Base-by-base conservation (phyloP, 192 early-diverging fungal species). In the Backusella tarrabulga region DNA sequence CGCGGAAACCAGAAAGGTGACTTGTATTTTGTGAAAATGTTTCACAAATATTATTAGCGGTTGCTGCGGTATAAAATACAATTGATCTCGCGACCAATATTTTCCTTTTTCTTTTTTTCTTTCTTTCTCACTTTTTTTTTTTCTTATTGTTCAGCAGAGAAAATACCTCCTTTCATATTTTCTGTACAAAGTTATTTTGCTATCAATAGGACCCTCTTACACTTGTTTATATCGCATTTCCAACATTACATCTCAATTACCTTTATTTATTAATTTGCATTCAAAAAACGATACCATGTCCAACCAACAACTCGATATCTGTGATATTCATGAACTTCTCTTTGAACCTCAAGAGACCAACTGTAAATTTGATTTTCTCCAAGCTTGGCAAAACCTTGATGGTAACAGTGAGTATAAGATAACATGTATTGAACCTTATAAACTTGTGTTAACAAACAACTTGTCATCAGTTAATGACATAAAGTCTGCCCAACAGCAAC, bases 1-100 rank as follows among this genome's bases (percentile, higher is more conserved):
- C 56, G 29, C 11, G 12, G 11, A 29, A 63, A 63, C 8, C 12
- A 63, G 23, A 11, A 23, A 29, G 29, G 56, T 63, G 56, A 63
- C 56, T 63, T 11, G 2, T 9, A 29, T 63, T 50, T 21, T 21
- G 46, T 50, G 6, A 17, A 50, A 50, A 12, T 63, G 56, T 63
- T 63, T 63, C 56, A 63, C 56, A 63, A 63, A 26, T 63, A 9
- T 63, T 63, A 63, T 63, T 63, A 29, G 46, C 19, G 3, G 56
- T n/a, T 63, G 56, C 56, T 63, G 56, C 56, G 56, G 56, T 63
- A 63, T 63, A 63, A 63, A 63, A 63, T 63, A 63, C 56, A 63
- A 63, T 63, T 29, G 56, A 26, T 63, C 23, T 11, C 26, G 12
- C 56, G 56, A 63, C 56, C 56, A 29, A 11, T 4, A 14, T 63